Base-by-base conservation (phyloP, 2,329 filamentous ascomycete species). In the Teratosphaeria gauchensis region DNA sequence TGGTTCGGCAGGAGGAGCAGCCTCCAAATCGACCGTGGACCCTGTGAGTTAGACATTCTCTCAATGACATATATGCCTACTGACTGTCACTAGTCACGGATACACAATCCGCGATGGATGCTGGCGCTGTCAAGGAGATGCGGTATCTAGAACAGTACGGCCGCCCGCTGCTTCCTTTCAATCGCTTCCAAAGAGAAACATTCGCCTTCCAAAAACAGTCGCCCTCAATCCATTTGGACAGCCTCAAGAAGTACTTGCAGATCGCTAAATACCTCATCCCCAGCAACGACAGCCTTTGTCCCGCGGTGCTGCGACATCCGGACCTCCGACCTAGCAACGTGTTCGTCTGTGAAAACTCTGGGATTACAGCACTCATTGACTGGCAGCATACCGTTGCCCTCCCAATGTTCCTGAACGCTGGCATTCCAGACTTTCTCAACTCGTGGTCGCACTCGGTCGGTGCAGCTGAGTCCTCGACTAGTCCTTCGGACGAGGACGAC, bases 321-420 rank as follows among this genome's bases (percentile, higher is more conserved):
- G 64, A 65, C 56, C 61, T 73, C n/a, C 62, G 66, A 48, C 69
- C 70, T 1, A 67, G 65, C 59, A 74, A 72, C 58, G 68, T 73
- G 24, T 72, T 72, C 54, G 59, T 71, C 11, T 69, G 65, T 38
- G 62, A 69, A 5, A 58, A 69, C 32, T 64, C 65, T 64, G 38
- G 57, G 7, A 63, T 65, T 19, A 65, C 62, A 4, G 54, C 31
- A 60, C 60, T 77, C 1, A 75, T 77, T 38, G 74, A 78, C 59
- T 77, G 74, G 75, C 74, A 77, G 62, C 68, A 76, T 61, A 65
- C 65, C 46, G 52, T 67, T 2, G 63, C 70, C 30, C 69, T 75
- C n/a, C 75, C 42, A n/a, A 19, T 19, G 12, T 46, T 46, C n/a
- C 42, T 46, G 42, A 46, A 14, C n/a, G 2, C 74, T 38, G 72